Evolutionary conservation across 2,329 filamentous ascomycete species (phyloP), one percentile per base, ranked within the genome.

Genomic region (Xylariaceae sp.): DNA sequence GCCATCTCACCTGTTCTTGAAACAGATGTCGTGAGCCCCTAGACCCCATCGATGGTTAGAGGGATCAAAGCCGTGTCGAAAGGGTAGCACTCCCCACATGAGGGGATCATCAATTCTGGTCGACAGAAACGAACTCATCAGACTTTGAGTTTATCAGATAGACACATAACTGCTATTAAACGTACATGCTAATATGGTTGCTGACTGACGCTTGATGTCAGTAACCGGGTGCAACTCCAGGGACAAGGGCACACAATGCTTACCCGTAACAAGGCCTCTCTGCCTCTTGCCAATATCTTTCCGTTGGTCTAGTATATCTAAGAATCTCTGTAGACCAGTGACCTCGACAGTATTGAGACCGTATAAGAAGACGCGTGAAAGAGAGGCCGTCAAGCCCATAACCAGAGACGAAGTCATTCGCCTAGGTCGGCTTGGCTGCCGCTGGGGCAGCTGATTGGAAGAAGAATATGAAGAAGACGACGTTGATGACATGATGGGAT

Each of bases 11-110:
- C 86, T 88, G 71, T 91, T 94, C 68, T 88, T 88, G 74, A 96
- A 99, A 76, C 93, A 97, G 58, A 99, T 93, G 74, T 99, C 95
- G 73, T 97, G 91, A 68, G 92, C 96, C 21, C 91, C 95, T 52
- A 99, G 83, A 8, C 88, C 87, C 92, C 93, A 98, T 72, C 95
- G 86, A 69, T 92, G 82, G 71, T 93, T 95, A 53, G 83, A 80
- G 17, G 90, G 85, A 57, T 87, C 85, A 68, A 90, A 86, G 63
- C 85, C 78, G 70, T 95, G 91, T 46, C 83, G 82, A 41, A 91
- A 74, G 1, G 95, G 95, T 3, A 99, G 78, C 31, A 92, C 85
- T 16, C 94, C 95, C 94, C 94, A 99, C 66, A 97, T 87, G 56
- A 98, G 77, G 23, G 95, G 95, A 76, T 99, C 95, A 75, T 99